Evolutionary conservation across 768 basidiomycete genomes (phyloP).

Genomic region (Tricholoma matsutake): DNA sequence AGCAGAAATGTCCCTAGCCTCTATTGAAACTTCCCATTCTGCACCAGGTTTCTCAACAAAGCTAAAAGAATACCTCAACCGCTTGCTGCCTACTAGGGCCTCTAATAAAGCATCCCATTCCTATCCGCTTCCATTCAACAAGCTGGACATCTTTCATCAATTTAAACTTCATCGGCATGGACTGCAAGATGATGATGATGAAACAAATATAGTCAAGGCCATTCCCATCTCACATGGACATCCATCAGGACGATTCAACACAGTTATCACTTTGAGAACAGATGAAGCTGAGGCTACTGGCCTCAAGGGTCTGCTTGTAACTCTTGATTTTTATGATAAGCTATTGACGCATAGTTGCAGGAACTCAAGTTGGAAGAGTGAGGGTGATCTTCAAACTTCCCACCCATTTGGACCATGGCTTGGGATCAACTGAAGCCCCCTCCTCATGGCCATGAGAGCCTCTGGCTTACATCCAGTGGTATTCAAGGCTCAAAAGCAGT

Average conservation of each 20-base stretch:
- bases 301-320: neutral
- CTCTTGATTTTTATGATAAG: neutral
- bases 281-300: conserved; percentile 2
- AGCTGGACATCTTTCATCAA: neutral
- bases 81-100: neutral
- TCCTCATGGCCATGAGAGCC: neutral
- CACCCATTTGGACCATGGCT: neutral
- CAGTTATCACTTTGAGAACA: neutral
- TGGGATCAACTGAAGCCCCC: neutral
- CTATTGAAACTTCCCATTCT: too few relatives aligned
- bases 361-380: neutral
- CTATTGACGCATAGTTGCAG: neutral
- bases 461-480: conserved; percentile 2
- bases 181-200: conserved; percentile 1
- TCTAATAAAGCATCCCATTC: neutral
- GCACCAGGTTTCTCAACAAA: too few relatives aligned
- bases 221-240: neutral
- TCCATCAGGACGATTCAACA: neutral
- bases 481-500: neutral
- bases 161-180: neutral
- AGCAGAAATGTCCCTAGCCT: too few relatives aligned
- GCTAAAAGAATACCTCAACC: too few relatives aligned
- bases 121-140: neutral
- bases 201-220: neutral
- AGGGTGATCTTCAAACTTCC: conserved; percentile 1